Base-by-base conservation (phyloP, 2,329 filamentous ascomycete genomes). In the Bisporella sp. region DNA sequence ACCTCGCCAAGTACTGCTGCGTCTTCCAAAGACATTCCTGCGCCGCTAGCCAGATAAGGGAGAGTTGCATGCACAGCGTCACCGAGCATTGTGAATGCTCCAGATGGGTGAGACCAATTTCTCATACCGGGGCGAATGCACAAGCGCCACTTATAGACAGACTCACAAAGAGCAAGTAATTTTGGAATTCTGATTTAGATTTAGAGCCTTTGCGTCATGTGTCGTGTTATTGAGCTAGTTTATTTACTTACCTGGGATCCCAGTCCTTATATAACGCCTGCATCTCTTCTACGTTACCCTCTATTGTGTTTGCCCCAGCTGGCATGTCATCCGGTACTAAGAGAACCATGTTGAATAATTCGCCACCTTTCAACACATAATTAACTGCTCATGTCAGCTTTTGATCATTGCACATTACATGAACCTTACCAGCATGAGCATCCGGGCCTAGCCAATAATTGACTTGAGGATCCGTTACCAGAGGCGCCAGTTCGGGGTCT, bases 41-140 rank as follows among this genome's bases (percentile, higher is more conserved):
- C 79, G 3, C 64, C 73, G 5, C 68, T 72, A 2, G 78, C 78
- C 0, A 82, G 68, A 59, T 85, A 85, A 0, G 82, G 82, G 0
- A 85, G 68, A 0, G 79, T 84, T 1, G 82, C 80, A 54, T 85
- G 81, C 2, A 80, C 79, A 0, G 81, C 78, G 57, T 85, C 82
- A 0, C 82, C 82, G 0, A 85, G 68, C 59, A 85, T 72, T 0
- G 77, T 76, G 57, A 82, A 81, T 0, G 75, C 68, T 0, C 73
- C 79, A 0, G 71, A 75, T 0, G 73, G 65, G 54, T 84, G 74
- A 0, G 71, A 77, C 81, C 82, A 85, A 1, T 69, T 68, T n/a
- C 73, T 71, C 37, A 81, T 69, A 5, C 73, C 73, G 1, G 73
- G 72, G 1, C 79, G 71, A 51, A 79, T 81, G 62, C 75, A 79